These are phyloP conservation scores for Termitomyces sp. DNA, from an alignment of 768 basidiomycete species.

Conservation along the genomic window DNA sequence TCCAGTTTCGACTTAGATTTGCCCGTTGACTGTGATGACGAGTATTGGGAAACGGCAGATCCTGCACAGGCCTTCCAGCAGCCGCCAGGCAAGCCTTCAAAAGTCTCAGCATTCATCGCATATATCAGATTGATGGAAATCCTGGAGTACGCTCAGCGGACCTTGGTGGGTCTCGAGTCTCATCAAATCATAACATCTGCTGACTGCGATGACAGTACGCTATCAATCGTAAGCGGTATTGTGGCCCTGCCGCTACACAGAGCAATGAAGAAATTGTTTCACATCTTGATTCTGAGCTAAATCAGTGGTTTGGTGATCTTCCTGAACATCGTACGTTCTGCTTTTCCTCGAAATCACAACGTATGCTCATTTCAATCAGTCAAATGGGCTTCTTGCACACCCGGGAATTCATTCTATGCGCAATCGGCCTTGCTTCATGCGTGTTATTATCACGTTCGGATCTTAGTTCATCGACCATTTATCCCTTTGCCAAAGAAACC, in stretches of 20 bases:
- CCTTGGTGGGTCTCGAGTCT: constrained; percentile 40
- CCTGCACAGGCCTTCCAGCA: constrained; percentile 55
- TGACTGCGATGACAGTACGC: constrained; percentile 11
- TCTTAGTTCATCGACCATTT: constrained; percentile 76
- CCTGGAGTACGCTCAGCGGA: constrained; percentile 58
- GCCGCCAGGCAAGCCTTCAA: constrained; percentile 54
- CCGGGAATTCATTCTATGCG: constrained; percentile 38
- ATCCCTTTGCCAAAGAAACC: constrained; percentile 60
- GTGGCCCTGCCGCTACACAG: not conserved
- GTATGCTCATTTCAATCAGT: constrained; percentile 22
- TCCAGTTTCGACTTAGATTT: constrained; percentile 69
- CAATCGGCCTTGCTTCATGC: constrained; percentile 55
- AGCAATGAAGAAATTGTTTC: constrained; percentile 55
- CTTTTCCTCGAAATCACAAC: constrained; percentile 44
- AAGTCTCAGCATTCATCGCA: constrained; percentile 52
- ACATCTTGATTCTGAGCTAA: constrained; percentile 72
- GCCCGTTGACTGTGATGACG: constrained; percentile 60
- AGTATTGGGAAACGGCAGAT: constrained; percentile 61
- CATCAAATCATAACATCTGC: no score
- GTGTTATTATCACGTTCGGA: constrained; percentile 51
- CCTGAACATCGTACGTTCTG: constrained; percentile 51
- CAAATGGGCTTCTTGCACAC: constrained; percentile 32
- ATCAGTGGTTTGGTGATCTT: constrained; percentile 70
- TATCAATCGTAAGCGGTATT: constrained; percentile 12
- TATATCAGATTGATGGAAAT: constrained; percentile 59